These are phyloP conservation scores for Tetratostichococcus sp. DNA, from an alignment of 139 green algal genomes.

Conservation along the genomic window DNA sequence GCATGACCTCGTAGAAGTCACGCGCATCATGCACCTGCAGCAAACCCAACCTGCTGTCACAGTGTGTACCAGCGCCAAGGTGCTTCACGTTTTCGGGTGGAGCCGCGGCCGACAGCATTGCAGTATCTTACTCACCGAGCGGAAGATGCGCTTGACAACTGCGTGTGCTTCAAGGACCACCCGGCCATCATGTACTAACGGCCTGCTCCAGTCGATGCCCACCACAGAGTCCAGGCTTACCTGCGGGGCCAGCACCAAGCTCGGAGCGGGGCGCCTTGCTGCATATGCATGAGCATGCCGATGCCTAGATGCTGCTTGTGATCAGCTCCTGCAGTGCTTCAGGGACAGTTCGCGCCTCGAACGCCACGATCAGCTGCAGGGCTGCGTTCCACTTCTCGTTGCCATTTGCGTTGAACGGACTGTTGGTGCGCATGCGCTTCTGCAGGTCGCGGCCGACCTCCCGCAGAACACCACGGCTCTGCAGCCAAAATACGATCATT, in stretches of 20 bases:
- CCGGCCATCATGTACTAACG: constrained; percentile 47
- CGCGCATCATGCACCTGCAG: neutral
- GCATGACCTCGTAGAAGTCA: neutral
- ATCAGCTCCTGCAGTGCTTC: too few relatives aligned
- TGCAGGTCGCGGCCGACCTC: neutral
- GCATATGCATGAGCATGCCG: too few relatives aligned
- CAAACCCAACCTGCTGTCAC: neutral
- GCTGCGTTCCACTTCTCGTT: neutral
- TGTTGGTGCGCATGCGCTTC: neutral
- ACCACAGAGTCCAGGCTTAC: constrained; percentile 5
- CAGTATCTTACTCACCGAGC: constrained; percentile 21
- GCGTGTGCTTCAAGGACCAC: constrained; percentile 51
- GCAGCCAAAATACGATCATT: too few relatives aligned
- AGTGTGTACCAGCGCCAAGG: too few relatives aligned
- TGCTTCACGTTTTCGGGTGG: too few relatives aligned
- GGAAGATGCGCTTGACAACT: constrained; percentile 57
- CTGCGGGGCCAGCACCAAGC: too few relatives aligned
- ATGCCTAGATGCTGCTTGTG: too few relatives aligned
- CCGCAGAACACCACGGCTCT: neutral
- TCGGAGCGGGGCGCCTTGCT: too few relatives aligned
- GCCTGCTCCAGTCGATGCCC: constrained; percentile 52
- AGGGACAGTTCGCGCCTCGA: constrained; percentile 49
- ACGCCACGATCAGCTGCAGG: constrained; percentile 23
- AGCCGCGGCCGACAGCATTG: neutral
- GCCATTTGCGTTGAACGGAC: neutral